Conservation (phyloP, 108 stramenopile genomes). For the Cyclotella choctawhatcheeana region DNA sequence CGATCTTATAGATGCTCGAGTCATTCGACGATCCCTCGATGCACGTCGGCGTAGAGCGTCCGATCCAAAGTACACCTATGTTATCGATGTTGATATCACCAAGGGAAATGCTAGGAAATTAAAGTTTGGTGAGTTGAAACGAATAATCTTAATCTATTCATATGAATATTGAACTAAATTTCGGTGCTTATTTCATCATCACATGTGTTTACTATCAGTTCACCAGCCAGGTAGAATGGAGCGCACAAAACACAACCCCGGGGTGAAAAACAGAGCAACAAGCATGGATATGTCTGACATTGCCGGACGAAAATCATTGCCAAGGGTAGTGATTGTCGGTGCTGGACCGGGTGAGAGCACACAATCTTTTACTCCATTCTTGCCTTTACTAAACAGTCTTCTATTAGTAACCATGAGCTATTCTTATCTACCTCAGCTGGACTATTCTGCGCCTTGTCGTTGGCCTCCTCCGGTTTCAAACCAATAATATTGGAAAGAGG, state of each 20-base stretch:
- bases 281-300: not conserved
- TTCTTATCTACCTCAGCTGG: too few relatives aligned
- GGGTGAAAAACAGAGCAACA: constrained; percentile 5
- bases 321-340: constrained; percentile 74
- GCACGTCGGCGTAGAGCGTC: constrained; percentile 59
- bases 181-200: too few relatives aligned
- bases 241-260: constrained; percentile 1
- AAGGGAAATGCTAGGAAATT: constrained; percentile 28
- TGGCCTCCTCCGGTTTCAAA: constrained; percentile 65
- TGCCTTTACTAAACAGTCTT: too few relatives aligned
- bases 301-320: not conserved
- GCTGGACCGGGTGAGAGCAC: constrained; percentile 64
- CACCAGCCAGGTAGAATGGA: constrained; percentile 62
- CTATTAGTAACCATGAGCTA: too few relatives aligned
- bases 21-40: constrained; percentile 83
- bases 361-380: too few relatives aligned
- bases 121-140: too few relatives aligned
- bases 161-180: too few relatives aligned
- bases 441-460: constrained; percentile 87
- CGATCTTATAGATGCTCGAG: constrained; percentile 52
- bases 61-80: constrained; percentile 73
- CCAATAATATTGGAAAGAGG: constrained; percentile 91
- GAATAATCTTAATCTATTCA: too few relatives aligned
- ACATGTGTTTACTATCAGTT: too few relatives aligned
- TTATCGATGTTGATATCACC: constrained; percentile 65